Conservation (phyloP, 495 filamentous ascomycete species). For the Neohortaea acidophila region DNA sequence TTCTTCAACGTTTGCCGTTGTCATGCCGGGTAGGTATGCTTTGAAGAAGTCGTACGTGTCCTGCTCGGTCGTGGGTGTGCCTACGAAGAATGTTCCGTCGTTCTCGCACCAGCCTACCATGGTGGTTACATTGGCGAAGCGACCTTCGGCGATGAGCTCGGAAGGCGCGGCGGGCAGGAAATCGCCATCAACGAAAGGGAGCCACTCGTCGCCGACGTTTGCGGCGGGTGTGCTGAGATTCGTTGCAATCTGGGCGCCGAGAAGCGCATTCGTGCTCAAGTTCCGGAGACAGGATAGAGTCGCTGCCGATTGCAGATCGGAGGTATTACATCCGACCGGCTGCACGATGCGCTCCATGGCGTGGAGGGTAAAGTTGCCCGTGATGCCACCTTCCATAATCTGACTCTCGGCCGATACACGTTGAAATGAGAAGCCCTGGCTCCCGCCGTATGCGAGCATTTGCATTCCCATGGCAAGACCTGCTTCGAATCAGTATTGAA, state of each 20-base stretch:
- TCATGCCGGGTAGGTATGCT: slow-evolving; percentile 19
- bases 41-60: slow-evolving; percentile 23
- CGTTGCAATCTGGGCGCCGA: not conserved
- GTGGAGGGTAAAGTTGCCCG: not conserved
- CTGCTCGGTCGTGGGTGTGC: slow-evolving; percentile 12
- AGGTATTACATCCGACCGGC: not conserved
- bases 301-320: not conserved
- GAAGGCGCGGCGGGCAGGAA: slow-evolving; percentile 29
- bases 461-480: slow-evolving; percentile 7
- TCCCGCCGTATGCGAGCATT: slow-evolving; percentile 1
- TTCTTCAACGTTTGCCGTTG: slow-evolving; percentile 12
- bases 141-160: slow-evolving; percentile 23
- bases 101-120: slow-evolving; percentile 27
- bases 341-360: not conserved
- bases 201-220: slow-evolving; percentile 2
- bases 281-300: not conserved
- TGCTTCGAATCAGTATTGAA: not conserved
- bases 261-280: not conserved
- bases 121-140: slow-evolving; percentile 25
- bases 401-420: slow-evolving; percentile 3
- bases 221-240: not conserved
- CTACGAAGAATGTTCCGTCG: slow-evolving; percentile 25
- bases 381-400: not conserved
- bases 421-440: slow-evolving; percentile 3
- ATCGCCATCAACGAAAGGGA: slow-evolving; percentile 29